Evolutionary conservation across 208 protist genomes (phyloP).

Genomic region (Acanthamoeba castellanii): DNA sequence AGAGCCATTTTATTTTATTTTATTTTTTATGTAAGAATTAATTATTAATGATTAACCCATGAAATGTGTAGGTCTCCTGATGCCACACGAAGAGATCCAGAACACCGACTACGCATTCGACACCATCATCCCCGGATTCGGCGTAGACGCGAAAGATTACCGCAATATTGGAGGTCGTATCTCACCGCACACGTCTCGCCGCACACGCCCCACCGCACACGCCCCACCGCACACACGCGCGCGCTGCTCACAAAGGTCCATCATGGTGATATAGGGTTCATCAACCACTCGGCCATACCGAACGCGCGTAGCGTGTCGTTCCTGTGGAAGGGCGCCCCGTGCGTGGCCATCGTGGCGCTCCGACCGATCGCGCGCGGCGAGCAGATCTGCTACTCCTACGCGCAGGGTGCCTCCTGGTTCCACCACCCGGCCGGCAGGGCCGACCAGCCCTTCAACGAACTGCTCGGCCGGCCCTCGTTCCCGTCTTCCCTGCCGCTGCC

Average conservation of each 20-base stretch:
- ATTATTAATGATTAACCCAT: not conserved
- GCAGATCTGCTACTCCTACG: slow-evolving; percentile 46
- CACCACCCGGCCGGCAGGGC: not conserved
- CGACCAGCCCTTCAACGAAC: slow-evolving; percentile 31
- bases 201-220: not conserved
- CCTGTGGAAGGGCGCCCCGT: slow-evolving; percentile 20
- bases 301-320: slow-evolving; percentile 49
- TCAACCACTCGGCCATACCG: slow-evolving; percentile 33
- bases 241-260: not conserved
- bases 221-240: not conserved
- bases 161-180: slow-evolving; percentile 3
- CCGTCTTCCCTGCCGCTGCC: not conserved
- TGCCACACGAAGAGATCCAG: not conserved
- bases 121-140: slow-evolving; percentile 43
- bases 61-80: not conserved
- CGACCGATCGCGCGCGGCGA: not conserved
- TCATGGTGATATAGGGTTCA: not conserved
- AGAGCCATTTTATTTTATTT: not conserved
- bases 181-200: not conserved
- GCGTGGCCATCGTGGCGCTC: slow-evolving; percentile 43
- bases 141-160: not conserved
- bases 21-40: not conserved
- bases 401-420: slow-evolving; percentile 24
- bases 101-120: slow-evolving; percentile 45
- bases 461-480: slow-evolving; percentile 12